Evolutionary conservation across 2,329 filamentous ascomycete genomes (phyloP).

Genomic region (Ascochyta pisi): DNA sequence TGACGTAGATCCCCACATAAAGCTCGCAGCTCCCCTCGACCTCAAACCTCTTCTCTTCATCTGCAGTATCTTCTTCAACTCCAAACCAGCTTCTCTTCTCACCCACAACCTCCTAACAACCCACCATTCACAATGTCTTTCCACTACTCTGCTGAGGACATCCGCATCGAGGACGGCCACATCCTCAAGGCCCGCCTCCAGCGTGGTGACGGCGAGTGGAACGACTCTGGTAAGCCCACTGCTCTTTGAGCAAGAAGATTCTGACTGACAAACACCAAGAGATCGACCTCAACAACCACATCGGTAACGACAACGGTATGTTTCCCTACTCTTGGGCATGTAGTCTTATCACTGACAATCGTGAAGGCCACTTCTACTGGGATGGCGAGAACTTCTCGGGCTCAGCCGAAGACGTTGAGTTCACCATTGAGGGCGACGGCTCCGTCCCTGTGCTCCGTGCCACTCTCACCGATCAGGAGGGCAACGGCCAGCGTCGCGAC

Average conservation of each 20-base stretch:
- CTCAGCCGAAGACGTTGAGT: conserved; percentile 56
- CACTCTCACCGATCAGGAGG: conserved; percentile 52
- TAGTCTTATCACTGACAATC: neutral
- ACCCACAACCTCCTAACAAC: neutral
- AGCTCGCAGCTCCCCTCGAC: conserved; percentile 6
- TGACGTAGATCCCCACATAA: conserved; percentile 15
- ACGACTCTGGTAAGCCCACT: conserved; percentile 44
- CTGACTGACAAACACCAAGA: conserved; percentile 21
- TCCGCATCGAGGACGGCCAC: conserved; percentile 59
- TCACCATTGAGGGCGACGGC: conserved; percentile 60
- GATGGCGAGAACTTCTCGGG: conserved; percentile 56
- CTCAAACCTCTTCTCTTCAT: conserved; percentile 3
- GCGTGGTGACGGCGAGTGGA: conserved; percentile 52
- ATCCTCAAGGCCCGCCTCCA: conserved; percentile 56
- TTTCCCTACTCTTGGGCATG: neutral
- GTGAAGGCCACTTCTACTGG: conserved; percentile 57
- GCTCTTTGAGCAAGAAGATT: neutral
- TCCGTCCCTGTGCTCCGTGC: conserved; percentile 62
- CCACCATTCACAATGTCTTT: conserved; percentile 48
- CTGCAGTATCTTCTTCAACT: neutral
- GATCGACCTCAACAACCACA: conserved; percentile 58
- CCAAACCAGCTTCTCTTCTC: neutral
- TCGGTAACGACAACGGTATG: conserved; percentile 62
- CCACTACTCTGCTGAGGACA: conserved; percentile 56
- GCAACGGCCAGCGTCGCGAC: conserved; percentile 53